Base-by-base conservation (phyloP, 75 land plant genomes). In the Cryptomeria japonica region DNA sequence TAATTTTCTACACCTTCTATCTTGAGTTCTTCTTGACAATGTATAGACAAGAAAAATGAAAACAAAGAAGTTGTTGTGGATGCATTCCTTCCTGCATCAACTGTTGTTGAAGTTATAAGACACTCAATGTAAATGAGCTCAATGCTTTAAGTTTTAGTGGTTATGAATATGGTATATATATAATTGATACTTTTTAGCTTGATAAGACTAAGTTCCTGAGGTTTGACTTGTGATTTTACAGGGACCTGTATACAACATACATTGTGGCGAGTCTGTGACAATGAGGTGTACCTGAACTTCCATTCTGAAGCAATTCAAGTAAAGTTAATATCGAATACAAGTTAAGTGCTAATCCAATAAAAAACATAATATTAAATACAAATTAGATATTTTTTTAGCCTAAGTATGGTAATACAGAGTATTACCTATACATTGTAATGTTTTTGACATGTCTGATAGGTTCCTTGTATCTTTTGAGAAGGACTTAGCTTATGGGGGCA, bases 41-140 rank as follows among this genome's bases (percentile, higher is more conserved):
- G 91, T 55, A 18, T 56, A 93, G 97, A 96, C 87, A 96, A 96
- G 92, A 96, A 95, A 88, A 96, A 96, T 86, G 97, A 96, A 89
- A 96, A 96, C 90, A 96, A 96, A 72, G 95, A 95, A 88, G 97
- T 96, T 82, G 95, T 94, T 56, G 97, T 96, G 25, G 83, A 96
- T 86, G 95, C 95, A 0, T 96, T 96, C 86, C 87, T 95, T 84
- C 94, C 95, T 36, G 86, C 96, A 31, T 12, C 53, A 0, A 68
- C 86, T 73, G 97, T 96, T 31, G 0, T 5, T 84, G 95, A 95
- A 64, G 97, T 95, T 32, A 90, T 96, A 73, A 88, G 94, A 89
- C 90, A 95, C 90, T 96, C 97, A 58, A 96, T 96, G 97, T 95
- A 92, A 87, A 94, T 88, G 36, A 10, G 25, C 70, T 34, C 85